Conservation (phyloP, 2,329 filamentous ascomycete species). For the Botryotinia narcissicola region DNA sequence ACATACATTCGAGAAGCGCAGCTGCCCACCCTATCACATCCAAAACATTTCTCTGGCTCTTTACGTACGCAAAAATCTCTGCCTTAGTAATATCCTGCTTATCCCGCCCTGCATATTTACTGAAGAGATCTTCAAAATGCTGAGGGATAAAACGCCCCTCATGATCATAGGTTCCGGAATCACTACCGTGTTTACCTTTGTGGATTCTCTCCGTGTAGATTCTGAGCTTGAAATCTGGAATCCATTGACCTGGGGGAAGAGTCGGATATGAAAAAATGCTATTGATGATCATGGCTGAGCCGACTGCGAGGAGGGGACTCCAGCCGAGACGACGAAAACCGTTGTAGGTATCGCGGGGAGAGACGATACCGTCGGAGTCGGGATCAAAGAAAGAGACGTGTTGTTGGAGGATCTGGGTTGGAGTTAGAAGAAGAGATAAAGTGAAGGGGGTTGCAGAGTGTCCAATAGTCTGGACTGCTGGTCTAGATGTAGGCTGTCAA, state of each 20-base stretch:
- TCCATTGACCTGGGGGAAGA: constrained; percentile 33
- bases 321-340: constrained; percentile 49
- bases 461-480: background rate
- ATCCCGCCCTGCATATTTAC: constrained; percentile 44
- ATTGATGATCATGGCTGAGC: constrained; percentile 50
- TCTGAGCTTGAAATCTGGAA: constrained; percentile 45
- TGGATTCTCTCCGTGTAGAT: constrained; percentile 38
- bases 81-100: constrained; percentile 42
- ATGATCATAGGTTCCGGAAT: constrained; percentile 47
- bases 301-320: constrained; percentile 43
- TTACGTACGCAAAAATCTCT: constrained; percentile 42
- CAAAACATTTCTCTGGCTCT: constrained; percentile 43
- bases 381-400: constrained; percentile 53
- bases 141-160: constrained; percentile 51
- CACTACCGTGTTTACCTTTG: constrained; percentile 46
- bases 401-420: constrained; percentile 48
- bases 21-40: constrained; percentile 45
- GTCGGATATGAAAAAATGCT: constrained; percentile 51
- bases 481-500: background rate
- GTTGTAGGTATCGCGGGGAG: constrained; percentile 49
- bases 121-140: constrained; percentile 51
- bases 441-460: background rate
- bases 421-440: background rate
- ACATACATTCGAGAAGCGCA: constrained; percentile 39
- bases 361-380: constrained; percentile 52